Percentiles rank a stretch among this genome's conserved stretches.
Evolutionary conservation across 352 stramenopile genomes (phyloP).

Genomic region (Globisporangium spinosum): DNA sequence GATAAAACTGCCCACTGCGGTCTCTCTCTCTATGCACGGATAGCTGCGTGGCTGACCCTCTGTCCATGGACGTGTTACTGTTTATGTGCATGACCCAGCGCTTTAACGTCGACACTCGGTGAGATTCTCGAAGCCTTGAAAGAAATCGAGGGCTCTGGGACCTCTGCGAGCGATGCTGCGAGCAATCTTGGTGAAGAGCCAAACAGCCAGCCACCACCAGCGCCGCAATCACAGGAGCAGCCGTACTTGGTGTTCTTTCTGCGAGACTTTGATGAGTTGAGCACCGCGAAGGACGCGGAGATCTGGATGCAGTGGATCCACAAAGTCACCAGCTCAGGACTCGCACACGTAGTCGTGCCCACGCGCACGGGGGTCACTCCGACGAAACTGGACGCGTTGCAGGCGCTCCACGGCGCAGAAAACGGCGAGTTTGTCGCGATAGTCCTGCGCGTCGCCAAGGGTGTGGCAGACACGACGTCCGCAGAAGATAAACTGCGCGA

Average conservation of each 20-base stretch:
- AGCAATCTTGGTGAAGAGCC: background rate
- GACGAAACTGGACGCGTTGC: constrained; percentile 33
- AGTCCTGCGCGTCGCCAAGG: constrained; percentile 54
- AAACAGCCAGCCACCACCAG: constrained; percentile 15
- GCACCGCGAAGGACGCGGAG: constrained; percentile 23
- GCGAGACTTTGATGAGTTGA: constrained; percentile 45
- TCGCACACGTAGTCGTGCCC: constrained; percentile 60
- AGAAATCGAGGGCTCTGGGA: constrained; percentile 15
- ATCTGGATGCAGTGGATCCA: constrained; percentile 52
- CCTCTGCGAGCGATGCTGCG: background rate
- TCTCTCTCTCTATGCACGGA: background rate
- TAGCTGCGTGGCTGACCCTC: background rate
- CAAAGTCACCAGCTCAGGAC: constrained; percentile 32
- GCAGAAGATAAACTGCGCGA: constrained; percentile 49
- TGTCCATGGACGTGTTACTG: background rate
- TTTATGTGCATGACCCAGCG: background rate
- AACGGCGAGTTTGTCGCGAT: constrained; percentile 54
- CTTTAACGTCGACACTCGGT: constrained; percentile 1
- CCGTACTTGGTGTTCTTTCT: constrained; percentile 51
- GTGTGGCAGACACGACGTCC: constrained; percentile 33
- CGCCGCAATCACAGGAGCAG: background rate
- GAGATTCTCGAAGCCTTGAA: constrained; percentile 17
- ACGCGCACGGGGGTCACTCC: constrained; percentile 45
- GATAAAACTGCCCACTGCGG: too few species aligned
- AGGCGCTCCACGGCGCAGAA: constrained; percentile 27